Base-by-base conservation (phyloP, 768 basidiomycete genomes). In the Mycena olivaceomarginata region DNA sequence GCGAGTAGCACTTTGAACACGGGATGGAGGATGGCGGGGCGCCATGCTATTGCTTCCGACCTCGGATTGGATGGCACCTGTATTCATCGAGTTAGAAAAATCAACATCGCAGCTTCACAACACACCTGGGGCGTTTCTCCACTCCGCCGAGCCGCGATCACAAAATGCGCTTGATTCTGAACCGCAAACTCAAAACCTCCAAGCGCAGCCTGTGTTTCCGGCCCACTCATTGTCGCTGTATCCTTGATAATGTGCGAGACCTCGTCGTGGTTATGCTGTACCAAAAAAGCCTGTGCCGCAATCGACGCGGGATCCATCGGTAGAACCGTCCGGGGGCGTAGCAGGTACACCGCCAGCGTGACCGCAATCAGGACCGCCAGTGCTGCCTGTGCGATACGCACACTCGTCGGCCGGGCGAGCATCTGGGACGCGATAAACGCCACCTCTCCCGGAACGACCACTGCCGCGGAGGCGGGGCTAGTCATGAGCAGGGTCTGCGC, bases 261-360 rank as follows among this genome's bases (percentile, higher is more conserved):
- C 20, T 69, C 16, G 4, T 67, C 67, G 22, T 69, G 57, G 45
- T 46, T 37, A 8, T 56, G 31, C 15, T n/a, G 6, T 25, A 75
- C 4, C 4, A 75, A 40, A 2, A 64, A 11, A 0, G 67, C 74
- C 45, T 68, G 67, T 16, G 59, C 56, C 2, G 67, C 67, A 2
- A 75, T 62, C 8, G 74, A 75, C 3, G 74, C 39, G 7, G 74
- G 74, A 25, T 75, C 57, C 9, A 68, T 62, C 56, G 74, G 67
- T 1, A 75, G 43, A 12, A 39, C 22, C 6, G 67, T 16, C 4
- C 51, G 43, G 18, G 74, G 74, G 2, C 57, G 74, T 20, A 69
- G 37, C 2, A 69, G 2, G 31, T 62, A 75, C 1, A 68, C 67
- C 4, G n/a, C 59, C 11, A 75, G 7, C 2, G 46, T 25, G 8